A percentile compares a stretch with the other conserved stretches of the same genome.
phyloP scores from a whole-genome alignment of 2,329 filamentous ascomycete species.

The Paraphaeosphaeria sporulosa region DNA sequence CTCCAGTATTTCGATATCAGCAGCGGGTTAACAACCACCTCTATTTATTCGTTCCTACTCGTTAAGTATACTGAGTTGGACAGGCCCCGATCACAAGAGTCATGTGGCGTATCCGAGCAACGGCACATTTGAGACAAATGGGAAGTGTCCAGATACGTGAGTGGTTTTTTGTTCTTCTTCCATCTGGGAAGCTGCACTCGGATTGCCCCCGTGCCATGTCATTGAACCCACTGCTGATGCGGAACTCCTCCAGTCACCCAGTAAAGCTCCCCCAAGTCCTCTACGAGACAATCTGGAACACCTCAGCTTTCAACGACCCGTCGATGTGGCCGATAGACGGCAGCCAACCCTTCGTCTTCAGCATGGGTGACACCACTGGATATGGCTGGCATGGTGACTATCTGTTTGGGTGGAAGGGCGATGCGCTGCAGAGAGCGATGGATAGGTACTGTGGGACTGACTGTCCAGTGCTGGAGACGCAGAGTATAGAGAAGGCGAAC shows the following conservation, averaged over 20 bases:
- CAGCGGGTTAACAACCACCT: no score
- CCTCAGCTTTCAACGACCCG: conserved; percentile 18
- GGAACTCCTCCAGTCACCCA: conserved; percentile 11
- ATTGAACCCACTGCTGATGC: not conserved
- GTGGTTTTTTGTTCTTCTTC: not conserved
- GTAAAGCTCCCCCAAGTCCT: conserved; percentile 19
- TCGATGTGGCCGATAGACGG: conserved; percentile 19
- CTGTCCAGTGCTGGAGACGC: conserved; percentile 22
- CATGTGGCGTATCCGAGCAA: conserved; percentile 65
- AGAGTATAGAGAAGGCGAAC: conserved; percentile 26
- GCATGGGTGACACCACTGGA: conserved; percentile 17
- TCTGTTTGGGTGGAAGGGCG: conserved; percentile 25
- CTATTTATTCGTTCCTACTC: no score
- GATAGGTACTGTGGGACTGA: conserved; percentile 17
- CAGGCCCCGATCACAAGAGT: conserved; percentile 11
- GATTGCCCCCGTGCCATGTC: no score
- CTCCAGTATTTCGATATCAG: no score
- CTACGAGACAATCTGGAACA: conserved; percentile 24
- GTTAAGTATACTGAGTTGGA: no score
- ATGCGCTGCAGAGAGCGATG: conserved; percentile 22
- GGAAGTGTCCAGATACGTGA: conserved; percentile 16
- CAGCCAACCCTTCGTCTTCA: conserved; percentile 22
- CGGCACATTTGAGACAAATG: conserved; percentile 12
- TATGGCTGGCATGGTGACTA: conserved; percentile 21
- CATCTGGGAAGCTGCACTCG: no score